A percentile compares a stretch with the other conserved stretches of the same genome.
phyloP scores from a whole-genome alignment of 352 stramenopile species.

The Phytophthora sp. region DNA sequence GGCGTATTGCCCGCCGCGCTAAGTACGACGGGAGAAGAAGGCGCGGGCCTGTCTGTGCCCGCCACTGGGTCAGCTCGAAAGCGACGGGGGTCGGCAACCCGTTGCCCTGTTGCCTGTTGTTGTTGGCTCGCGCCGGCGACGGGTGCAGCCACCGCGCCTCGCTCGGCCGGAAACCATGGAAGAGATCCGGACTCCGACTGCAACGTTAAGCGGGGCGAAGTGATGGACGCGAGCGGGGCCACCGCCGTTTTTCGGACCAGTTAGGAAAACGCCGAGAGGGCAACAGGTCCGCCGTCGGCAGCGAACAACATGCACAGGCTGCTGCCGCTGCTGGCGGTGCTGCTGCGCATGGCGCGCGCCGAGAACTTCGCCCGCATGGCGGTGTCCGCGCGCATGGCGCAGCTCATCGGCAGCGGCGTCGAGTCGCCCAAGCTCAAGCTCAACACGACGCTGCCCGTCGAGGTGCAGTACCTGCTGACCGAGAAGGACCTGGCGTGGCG shows the following conservation, averaged over 20 bases:
- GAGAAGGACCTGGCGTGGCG: slow-evolving; percentile 34
- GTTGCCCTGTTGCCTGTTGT: too few species aligned
- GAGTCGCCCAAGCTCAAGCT: slow-evolving; percentile 36
- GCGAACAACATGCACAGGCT: too few species aligned
- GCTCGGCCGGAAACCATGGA: too few species aligned
- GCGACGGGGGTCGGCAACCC: too few species aligned
- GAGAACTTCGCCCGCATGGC: slow-evolving; percentile 20
- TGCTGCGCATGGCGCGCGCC: neutral
- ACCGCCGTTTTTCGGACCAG: slow-evolving; percentile 20
- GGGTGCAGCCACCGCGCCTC: too few species aligned
- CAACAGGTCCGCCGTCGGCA: neutral
- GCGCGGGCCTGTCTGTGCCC: slow-evolving; percentile 14
- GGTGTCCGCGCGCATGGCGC: slow-evolving; percentile 36
- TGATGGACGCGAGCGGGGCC: slow-evolving; percentile 17
- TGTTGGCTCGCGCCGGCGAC: too few species aligned
- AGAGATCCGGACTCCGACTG: neutral
- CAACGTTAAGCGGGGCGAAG: neutral
- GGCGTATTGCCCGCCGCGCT: too few species aligned
- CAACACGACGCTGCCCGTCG: slow-evolving; percentile 27
- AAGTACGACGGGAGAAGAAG: slow-evolving; percentile 20
- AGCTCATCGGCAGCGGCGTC: slow-evolving; percentile 33
- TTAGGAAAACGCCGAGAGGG: slow-evolving; percentile 22
- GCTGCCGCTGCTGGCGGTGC: slow-evolving; percentile 9
- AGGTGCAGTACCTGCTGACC: slow-evolving; percentile 36
- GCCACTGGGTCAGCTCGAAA: slow-evolving; percentile 4